Evolutionary conservation across 495 filamentous ascomycete genomes (phyloP).

Genomic region (Cercophora newfieldiana): DNA sequence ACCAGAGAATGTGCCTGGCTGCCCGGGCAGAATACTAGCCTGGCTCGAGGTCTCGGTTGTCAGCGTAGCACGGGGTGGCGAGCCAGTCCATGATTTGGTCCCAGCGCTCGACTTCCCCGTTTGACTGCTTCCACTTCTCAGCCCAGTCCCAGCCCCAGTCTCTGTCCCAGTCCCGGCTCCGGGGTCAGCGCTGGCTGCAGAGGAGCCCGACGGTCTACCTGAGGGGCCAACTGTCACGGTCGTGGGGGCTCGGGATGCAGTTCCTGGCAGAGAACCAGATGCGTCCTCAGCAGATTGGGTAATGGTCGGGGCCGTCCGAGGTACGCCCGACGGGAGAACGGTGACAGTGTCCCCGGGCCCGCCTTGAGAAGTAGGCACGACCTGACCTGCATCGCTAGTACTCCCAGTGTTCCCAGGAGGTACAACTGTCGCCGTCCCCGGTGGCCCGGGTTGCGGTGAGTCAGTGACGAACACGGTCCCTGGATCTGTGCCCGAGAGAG

Average conservation of each 20-base stretch:
- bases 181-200: neutral
- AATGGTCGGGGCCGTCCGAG: neutral
- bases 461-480: constrained; percentile 14
- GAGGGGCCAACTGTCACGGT: constrained; percentile 2
- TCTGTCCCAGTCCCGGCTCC: neutral
- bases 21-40: neutral
- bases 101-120: neutral
- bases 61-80: neutral
- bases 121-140: neutral
- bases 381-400: neutral
- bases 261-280: neutral
- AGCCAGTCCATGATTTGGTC: neutral
- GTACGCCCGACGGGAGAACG: neutral
- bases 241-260: neutral
- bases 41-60: neutral
- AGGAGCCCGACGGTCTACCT: neutral
- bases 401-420: neutral
- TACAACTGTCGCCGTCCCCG: neutral
- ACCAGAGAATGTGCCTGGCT: neutral
- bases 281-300: neutral
- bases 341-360: neutral
- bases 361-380: neutral
- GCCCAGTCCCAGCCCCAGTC: neutral
- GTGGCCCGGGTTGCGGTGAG: neutral
- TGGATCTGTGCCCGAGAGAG: neutral